Evolutionary conservation across 1,284 basidiomycete genomes (phyloP).

Genomic region (Boletus sp.): DNA sequence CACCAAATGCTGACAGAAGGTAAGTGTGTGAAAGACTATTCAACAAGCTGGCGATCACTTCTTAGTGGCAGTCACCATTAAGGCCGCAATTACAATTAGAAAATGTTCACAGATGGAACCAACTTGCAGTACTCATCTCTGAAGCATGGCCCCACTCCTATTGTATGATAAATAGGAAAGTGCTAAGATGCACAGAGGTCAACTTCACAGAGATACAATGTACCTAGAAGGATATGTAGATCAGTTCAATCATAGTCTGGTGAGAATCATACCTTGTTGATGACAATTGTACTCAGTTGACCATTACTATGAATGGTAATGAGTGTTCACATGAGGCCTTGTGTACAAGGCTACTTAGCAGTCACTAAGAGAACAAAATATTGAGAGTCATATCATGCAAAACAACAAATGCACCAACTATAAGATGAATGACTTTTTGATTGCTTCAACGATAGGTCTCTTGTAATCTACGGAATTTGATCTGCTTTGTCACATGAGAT

Average conservation of each 20-base stretch:
- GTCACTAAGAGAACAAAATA: conserved; percentile 46
- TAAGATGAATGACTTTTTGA: conserved; percentile 71
- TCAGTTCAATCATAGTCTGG: neutral
- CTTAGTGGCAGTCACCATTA: too few species aligned
- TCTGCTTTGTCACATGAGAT: neutral
- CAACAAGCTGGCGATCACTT: too few species aligned
- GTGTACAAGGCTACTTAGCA: conserved; percentile 67
- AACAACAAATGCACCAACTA: conserved; percentile 43
- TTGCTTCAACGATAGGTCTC: conserved; percentile 59
- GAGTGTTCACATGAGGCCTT: conserved; percentile 55
- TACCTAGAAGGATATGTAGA: conserved; percentile 44
- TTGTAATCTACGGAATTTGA: too few species aligned
- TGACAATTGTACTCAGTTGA: conserved; percentile 67
- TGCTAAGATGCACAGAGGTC: too few species aligned
- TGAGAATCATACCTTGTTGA: conserved; percentile 66
- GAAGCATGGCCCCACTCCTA: too few species aligned
- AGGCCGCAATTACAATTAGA: too few species aligned
- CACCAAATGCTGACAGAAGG: too few species aligned
- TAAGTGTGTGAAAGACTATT: too few species aligned
- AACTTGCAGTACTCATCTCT: too few species aligned
- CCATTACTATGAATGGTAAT: conserved; percentile 48
- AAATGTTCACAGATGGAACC: too few species aligned
- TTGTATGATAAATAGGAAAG: too few species aligned
- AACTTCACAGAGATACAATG: conserved; percentile 77
- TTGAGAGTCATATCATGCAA: conserved; percentile 10